These are phyloP conservation scores for Coemansia sp. DNA, from an alignment of 192 early-diverging fungal genomes.

Conservation along the genomic window DNA sequence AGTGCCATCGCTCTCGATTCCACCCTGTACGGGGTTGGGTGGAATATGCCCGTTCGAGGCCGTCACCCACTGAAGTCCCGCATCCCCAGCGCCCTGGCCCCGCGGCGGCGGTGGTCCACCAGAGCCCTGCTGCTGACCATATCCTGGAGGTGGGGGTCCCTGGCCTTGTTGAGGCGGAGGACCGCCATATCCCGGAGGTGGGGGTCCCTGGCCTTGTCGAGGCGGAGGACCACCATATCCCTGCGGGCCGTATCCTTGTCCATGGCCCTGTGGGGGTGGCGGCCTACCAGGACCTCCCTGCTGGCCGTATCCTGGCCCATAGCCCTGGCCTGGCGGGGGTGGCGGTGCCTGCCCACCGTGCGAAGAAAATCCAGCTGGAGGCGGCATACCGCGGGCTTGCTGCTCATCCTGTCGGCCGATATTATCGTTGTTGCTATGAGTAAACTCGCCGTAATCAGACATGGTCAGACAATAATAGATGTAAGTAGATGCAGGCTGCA, in stretches of 20 bases:
- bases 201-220: background rate
- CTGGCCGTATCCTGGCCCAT: background rate
- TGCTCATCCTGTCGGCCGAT: background rate
- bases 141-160: background rate
- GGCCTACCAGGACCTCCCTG: background rate
- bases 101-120: background rate
- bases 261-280: background rate
- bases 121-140: background rate
- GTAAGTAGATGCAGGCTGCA: background rate
- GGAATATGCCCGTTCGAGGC: conserved; percentile 47
- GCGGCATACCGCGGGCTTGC: background rate
- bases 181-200: background rate
- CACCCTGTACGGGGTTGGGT: conserved; percentile 58
- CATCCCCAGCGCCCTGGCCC: background rate
- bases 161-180: background rate
- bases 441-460: conserved; percentile 13
- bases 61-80: conserved; percentile 44
- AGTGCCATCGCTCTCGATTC: conserved; percentile 58
- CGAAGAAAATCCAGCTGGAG: background rate
- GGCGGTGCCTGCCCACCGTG: background rate
- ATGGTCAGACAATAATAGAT: background rate
- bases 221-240: background rate
- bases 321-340: background rate
- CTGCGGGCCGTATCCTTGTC: background rate
- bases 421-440: background rate